phyloP scores from a whole-genome alignment of 2,329 filamentous ascomycete species.

The Alternaria triticimaculans region DNA sequence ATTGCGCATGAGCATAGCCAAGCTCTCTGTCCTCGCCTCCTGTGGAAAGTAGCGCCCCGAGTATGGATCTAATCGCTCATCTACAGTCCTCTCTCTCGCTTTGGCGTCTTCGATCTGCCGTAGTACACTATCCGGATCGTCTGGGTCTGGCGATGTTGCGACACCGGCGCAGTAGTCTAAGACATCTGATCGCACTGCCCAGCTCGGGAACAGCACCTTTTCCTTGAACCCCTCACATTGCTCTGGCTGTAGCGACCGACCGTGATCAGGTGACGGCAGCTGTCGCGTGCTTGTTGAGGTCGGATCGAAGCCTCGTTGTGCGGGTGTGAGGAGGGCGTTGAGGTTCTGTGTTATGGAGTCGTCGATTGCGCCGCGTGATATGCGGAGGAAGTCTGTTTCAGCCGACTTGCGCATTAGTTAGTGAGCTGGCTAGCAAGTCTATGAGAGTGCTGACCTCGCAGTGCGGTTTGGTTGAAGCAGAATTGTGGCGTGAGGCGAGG shows the following conservation, averaged over 20 bases:
- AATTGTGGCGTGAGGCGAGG: slow-evolving; percentile 56
- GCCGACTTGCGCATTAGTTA: slow-evolving; percentile 41
- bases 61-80: slow-evolving; percentile 93
- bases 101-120: slow-evolving; percentile 73
- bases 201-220: slow-evolving; percentile 82
- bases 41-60: slow-evolving; percentile 79
- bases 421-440: slow-evolving; percentile 25
- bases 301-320: slow-evolving; percentile 76
- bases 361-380: slow-evolving; percentile 85
- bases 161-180: slow-evolving; percentile 89
- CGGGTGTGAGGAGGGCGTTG: slow-evolving; percentile 83
- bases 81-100: slow-evolving; percentile 75
- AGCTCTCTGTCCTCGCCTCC: slow-evolving; percentile 79
- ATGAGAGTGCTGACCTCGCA: slow-evolving; percentile 50
- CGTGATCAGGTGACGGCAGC: slow-evolving; percentile 55
- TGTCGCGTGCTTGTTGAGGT: slow-evolving; percentile 72
- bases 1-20: slow-evolving; percentile 76
- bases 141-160: slow-evolving; percentile 83
- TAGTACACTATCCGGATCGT: slow-evolving; percentile 78
- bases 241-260: slow-evolving; percentile 62
- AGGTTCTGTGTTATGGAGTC: slow-evolving; percentile 93
- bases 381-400: slow-evolving; percentile 80
- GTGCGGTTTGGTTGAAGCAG: slow-evolving; percentile 60
- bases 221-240: slow-evolving; percentile 78
- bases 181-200: slow-evolving; percentile 82